Evolutionary conservation across 2,329 filamentous ascomycete species (phyloP), one percentile per base, ranked within the genome.

Genomic region (Claviceps spartinae): DNA sequence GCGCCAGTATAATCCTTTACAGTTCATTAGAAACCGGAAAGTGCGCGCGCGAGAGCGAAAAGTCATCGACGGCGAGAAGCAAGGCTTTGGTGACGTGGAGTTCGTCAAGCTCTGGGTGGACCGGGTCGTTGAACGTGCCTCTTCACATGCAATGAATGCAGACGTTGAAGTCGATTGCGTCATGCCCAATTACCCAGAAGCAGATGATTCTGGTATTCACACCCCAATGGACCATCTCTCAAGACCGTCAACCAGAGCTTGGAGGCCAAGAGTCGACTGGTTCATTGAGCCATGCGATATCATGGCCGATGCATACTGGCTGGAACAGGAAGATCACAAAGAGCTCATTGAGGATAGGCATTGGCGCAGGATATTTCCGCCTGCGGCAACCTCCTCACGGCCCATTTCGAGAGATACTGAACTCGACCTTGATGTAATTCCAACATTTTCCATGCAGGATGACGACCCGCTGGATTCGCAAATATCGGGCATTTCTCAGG

Each of bases 1-100:
- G 4, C 82, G 90, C 50, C 70, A 74, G 2, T 97, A 97, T 64
- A 95, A 98, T 63, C 93, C 91, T 4, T 69, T 98, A 24, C 93
- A 97, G 66, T 88, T 88, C 59, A 86, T 97, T 52, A 83, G 93
- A 20, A 97, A 98, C 63, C 79, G 91, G 47, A 91, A 90, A 63
- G 79, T 93, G 13, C 78, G 93, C 56, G 84, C 85, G 26, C 79
- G 90, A 16, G 87, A 94, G 67, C 79, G 87, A 42, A 83, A 79
- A 57, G 69, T 77, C 0, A 83, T 95, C 37, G 81, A 93, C 60
- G 82, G 86, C 16, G 82, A 88, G 55, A 74, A 76, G 1, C 83
- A 86, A 58, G 87, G 86, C 1, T 97, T 94, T 71, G 75, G 79
- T 41, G 83, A 96, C 64, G 72, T 87, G 1, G 73, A 78, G 3